Evolutionary conservation across 2,329 filamentous ascomycete genomes (phyloP).

Genomic region (Colletotrichum sojae): DNA sequence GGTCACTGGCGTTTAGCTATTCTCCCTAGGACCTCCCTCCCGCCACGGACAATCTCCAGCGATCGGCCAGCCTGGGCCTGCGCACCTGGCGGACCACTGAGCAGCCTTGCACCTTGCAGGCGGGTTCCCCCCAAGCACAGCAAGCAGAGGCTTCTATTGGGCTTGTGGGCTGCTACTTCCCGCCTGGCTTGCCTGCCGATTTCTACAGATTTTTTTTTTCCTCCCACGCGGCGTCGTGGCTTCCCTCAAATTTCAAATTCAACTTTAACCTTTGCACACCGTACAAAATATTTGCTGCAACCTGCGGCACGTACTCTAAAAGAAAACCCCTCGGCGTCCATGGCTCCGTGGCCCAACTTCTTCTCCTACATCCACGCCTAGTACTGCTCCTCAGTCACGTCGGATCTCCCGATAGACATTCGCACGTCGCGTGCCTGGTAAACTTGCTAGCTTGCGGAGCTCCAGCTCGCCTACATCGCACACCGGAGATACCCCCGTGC

Average conservation of each 20-base stretch:
- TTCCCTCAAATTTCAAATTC: neutral
- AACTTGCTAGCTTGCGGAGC: neutral
- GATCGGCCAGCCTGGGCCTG: slow-evolving; percentile 16
- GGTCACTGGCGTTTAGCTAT: neutral
- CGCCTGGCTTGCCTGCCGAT: slow-evolving; percentile 8
- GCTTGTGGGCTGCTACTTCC: neutral
- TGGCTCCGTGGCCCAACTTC: slow-evolving; percentile 13
- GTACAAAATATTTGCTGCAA: slow-evolving; percentile 26
- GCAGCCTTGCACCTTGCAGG: neutral
- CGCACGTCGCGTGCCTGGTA: neutral
- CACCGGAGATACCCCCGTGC: slow-evolving; percentile 26
- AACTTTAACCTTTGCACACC: slow-evolving; percentile 20
- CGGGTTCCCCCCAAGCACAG: no score
- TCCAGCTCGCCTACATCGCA: slow-evolving; percentile 1
- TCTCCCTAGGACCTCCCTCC: neutral
- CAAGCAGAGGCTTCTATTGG: no score
- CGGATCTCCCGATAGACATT: neutral
- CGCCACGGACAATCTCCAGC: slow-evolving; percentile 7
- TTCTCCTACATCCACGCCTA: slow-evolving; percentile 8
- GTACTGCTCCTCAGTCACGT: neutral
- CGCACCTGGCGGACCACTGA: neutral
- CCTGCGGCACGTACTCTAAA: slow-evolving; percentile 12
- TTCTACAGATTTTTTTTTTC: slow-evolving; percentile 16
- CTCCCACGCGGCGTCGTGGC: slow-evolving; percentile 23
- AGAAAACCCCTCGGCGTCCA: slow-evolving; percentile 14